A percentile compares a stretch with the other conserved stretches of the same genome.
These are phyloP conservation scores for Pachyrhizus erosus DNA, from an alignment of 306 rosid genomes.

Conservation along the genomic window DNA sequence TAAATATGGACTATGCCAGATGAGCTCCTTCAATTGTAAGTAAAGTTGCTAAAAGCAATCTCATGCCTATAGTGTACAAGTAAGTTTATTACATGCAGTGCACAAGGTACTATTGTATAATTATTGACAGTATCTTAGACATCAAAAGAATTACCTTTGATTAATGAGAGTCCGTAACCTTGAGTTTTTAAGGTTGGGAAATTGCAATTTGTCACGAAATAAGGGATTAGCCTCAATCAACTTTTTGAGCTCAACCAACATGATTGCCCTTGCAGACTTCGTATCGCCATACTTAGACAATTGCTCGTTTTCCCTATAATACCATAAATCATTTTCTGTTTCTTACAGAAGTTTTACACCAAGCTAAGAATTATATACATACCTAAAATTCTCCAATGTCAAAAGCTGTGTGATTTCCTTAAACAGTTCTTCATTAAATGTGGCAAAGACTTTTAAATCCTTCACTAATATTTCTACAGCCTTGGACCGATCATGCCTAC, in stretches of 20 bases:
- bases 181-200: constrained; percentile 92
- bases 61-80: neutral
- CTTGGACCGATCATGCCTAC: constrained; percentile 91
- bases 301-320: constrained; percentile 87
- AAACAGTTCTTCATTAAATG: constrained; percentile 90
- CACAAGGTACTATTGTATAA: neutral
- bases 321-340: constrained; percentile 38
- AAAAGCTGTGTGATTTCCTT: constrained; percentile 97
- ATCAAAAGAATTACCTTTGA: constrained; percentile 71
- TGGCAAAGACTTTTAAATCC: constrained; percentile 90
- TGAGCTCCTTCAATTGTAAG: constrained; percentile 12
- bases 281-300: constrained; percentile 96
- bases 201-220: constrained; percentile 94
- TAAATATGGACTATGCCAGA: neutral
- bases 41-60: constrained; percentile 25
- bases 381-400: constrained; percentile 94
- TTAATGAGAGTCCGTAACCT: constrained; percentile 93
- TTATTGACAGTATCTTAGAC: constrained; percentile 18
- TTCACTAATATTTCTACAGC: constrained; percentile 91
- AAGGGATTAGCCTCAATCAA: constrained; percentile 96
- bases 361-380: neutral
- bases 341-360: constrained; percentile 17
- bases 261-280: constrained; percentile 92
- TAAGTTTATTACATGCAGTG: constrained; percentile 21
- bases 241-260: constrained; percentile 96